Conservation (phyloP, 169 alveolate genomes). For the Toxoplasma gondii region DNA sequence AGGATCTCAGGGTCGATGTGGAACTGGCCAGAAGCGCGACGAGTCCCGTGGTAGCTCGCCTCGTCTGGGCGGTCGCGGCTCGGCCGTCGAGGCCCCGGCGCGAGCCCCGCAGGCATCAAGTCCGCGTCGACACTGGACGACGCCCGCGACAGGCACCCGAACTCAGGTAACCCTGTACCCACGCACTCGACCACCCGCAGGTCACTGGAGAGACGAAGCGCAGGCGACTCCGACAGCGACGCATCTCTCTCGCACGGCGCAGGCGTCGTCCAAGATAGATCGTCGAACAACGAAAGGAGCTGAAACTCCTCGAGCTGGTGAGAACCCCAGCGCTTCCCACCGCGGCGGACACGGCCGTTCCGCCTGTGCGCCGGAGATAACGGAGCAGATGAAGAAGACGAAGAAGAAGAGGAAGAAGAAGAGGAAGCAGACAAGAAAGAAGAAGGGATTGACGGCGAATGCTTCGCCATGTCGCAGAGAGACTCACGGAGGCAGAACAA, state of each 20-base stretch:
- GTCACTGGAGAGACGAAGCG: not conserved
- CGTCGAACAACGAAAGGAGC: conserved; percentile 5
- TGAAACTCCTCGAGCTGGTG: conserved; percentile 26
- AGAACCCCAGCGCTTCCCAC: not conserved
- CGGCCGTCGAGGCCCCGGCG: too few relatives aligned
- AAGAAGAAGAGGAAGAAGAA: not conserved
- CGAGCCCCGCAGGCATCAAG: too few relatives aligned
- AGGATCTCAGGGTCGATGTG: too few relatives aligned
- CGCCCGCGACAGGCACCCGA: too few relatives aligned
- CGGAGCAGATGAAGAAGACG: not conserved
- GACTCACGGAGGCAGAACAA: not conserved
- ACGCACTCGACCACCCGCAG: not conserved
- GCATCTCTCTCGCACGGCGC: not conserved
- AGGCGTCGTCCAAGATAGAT: not conserved
- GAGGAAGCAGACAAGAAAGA: not conserved
- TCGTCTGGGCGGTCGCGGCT: too few relatives aligned
- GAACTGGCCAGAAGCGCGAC: too few relatives aligned
- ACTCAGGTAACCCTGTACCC: not conserved
- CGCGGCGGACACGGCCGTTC: not conserved
- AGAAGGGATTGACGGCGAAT: not conserved
- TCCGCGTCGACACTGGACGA: too few relatives aligned
- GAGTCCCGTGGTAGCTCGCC: too few relatives aligned
- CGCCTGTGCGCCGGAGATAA: not conserved
- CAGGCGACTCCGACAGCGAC: not conserved
- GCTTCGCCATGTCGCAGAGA: not conserved